These are phyloP conservation scores for Sporothrix sp. DNA, from an alignment of 2,329 filamentous ascomycete genomes.

Conservation along the genomic window DNA sequence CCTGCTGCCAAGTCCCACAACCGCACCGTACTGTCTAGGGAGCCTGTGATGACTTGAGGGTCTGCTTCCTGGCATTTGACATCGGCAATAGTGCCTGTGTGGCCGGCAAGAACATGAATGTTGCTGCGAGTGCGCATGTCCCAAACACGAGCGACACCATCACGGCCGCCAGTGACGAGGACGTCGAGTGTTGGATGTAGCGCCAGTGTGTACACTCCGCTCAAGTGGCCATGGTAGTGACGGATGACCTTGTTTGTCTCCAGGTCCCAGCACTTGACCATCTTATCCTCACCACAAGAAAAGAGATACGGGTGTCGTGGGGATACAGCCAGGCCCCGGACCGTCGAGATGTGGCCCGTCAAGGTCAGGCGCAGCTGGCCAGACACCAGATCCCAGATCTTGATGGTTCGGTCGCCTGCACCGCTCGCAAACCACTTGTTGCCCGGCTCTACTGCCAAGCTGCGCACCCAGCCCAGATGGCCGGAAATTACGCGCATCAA, in stretches of 20 bases:
- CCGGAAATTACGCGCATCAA: slow-evolving; percentile 95
- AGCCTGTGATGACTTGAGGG: slow-evolving; percentile 89
- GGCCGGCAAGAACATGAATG: slow-evolving; percentile 83
- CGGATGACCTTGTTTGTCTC: slow-evolving; percentile 99
- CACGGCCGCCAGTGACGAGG: slow-evolving; percentile 85
- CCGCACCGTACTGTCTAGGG: slow-evolving; percentile 80
- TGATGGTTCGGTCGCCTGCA: slow-evolving; percentile 91
- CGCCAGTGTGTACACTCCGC: slow-evolving; percentile 85
- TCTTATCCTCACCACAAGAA: slow-evolving; percentile 97
- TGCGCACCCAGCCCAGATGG: slow-evolving; percentile 89
- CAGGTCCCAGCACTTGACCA: slow-evolving; percentile 99
- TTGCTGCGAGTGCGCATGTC: slow-evolving; percentile 97
- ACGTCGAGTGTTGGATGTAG: slow-evolving; percentile 95
- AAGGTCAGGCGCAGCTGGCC: slow-evolving; percentile 77
- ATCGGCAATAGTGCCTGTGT: slow-evolving; percentile 82
- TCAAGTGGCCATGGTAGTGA: slow-evolving; percentile 94
- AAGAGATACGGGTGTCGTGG: slow-evolving; percentile 94
- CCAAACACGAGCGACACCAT: slow-evolving; percentile 93
- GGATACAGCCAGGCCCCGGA: slow-evolving; percentile 84
- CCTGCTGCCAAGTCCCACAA: slow-evolving; percentile 94
- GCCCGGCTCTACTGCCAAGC: slow-evolving; percentile 82
- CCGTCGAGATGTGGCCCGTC: slow-evolving; percentile 89
- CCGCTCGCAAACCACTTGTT: slow-evolving; percentile 98
- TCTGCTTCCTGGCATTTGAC: slow-evolving; percentile 92
- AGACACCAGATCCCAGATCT: slow-evolving; percentile 93